These are phyloP conservation scores for Cyberlindnera maclurae DNA, from an alignment of 805 yeast genomes.

Conservation along the genomic window DNA sequence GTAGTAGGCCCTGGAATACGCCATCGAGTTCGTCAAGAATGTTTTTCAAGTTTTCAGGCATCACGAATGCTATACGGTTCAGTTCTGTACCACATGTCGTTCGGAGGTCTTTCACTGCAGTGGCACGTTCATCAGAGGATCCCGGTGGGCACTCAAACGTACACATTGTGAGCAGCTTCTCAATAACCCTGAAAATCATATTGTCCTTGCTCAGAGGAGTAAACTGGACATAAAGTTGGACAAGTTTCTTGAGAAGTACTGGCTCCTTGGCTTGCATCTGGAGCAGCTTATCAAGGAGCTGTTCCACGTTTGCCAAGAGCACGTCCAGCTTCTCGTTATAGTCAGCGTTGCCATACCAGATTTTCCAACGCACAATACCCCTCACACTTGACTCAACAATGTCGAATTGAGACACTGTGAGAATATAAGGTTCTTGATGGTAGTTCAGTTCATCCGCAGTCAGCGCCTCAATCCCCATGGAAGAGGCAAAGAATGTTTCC, in stretches of 20 bases:
- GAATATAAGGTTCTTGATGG: slow-evolving; percentile 60
- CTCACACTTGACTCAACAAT: slow-evolving; percentile 85
- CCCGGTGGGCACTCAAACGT: slow-evolving; percentile 72
- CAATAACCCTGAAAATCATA: slow-evolving; percentile 78
- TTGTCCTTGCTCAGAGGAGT: slow-evolving; percentile 82
- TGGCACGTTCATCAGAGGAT: slow-evolving; percentile 66
- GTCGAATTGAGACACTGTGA: slow-evolving; percentile 75
- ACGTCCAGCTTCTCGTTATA: slow-evolving; percentile 45
- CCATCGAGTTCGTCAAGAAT: slow-evolving; percentile 77
- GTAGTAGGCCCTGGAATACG: slow-evolving; percentile 67
- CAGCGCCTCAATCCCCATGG: slow-evolving; percentile 59
- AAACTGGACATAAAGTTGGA: slow-evolving; percentile 90
- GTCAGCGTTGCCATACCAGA: slow-evolving; percentile 67
- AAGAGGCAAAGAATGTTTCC: slow-evolving; percentile 64
- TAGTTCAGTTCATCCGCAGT: slow-evolving; percentile 45
- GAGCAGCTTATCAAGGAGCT: slow-evolving; percentile 65
- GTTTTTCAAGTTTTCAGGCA: slow-evolving; percentile 83
- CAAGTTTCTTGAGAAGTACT: slow-evolving; percentile 70
- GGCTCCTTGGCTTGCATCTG: slow-evolving; percentile 77
- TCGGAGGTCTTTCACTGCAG: slow-evolving; percentile 77
- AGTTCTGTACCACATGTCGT: slow-evolving; percentile 92
- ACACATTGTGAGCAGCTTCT: slow-evolving; percentile 75
- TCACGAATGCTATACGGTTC: slow-evolving; percentile 86
- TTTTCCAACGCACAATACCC: slow-evolving; percentile 92
- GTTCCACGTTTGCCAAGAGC: slow-evolving; percentile 51